Percentiles rank a stretch among this genome's conserved stretches.
These are phyloP conservation scores for Colletotrichum sp. DNA, from an alignment of 2,329 filamentous ascomycete species.

Conservation along the genomic window DNA sequence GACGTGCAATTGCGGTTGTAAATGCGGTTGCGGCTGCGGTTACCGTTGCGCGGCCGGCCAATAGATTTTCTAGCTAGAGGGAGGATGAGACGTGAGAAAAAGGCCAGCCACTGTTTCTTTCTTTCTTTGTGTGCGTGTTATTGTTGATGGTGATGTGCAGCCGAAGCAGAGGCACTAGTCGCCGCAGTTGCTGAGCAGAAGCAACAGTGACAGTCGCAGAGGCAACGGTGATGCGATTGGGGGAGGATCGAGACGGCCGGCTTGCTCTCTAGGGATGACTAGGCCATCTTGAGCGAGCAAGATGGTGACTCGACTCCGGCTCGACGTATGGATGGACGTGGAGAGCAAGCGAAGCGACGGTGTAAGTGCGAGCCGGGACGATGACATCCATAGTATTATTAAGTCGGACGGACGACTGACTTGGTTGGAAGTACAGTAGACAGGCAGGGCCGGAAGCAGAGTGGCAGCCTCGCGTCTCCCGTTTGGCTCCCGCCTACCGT, in stretches of 20 bases:
- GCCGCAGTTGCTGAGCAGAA: background rate
- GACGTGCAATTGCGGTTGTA: background rate
- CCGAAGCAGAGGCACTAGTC: background rate
- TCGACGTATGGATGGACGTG: background rate
- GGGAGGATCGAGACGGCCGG: background rate
- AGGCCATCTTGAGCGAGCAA: background rate
- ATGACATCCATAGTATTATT: background rate
- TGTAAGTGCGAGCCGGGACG: background rate
- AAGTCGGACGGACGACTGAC: background rate
- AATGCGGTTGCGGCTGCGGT: slow-evolving; percentile 7
- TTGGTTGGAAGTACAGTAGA: too few species aligned
- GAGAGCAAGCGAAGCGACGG: slow-evolving; percentile 6
- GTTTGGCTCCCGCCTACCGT: background rate
- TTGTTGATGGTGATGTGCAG: background rate
- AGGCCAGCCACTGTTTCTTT: background rate
- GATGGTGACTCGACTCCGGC: background rate
- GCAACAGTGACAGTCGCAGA: background rate
- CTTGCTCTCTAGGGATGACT: background rate
- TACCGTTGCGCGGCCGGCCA: slow-evolving; percentile 8
- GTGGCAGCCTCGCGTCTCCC: background rate
- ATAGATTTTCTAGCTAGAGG: background rate
- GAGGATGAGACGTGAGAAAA: background rate
- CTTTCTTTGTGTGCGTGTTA: slow-evolving; percentile 12
- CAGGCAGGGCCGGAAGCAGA: background rate
- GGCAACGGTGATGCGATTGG: background rate